phyloP scores from a whole-genome alignment of 2,329 filamentous ascomycete genomes.

The Cylindrodendrum hubeiense region DNA sequence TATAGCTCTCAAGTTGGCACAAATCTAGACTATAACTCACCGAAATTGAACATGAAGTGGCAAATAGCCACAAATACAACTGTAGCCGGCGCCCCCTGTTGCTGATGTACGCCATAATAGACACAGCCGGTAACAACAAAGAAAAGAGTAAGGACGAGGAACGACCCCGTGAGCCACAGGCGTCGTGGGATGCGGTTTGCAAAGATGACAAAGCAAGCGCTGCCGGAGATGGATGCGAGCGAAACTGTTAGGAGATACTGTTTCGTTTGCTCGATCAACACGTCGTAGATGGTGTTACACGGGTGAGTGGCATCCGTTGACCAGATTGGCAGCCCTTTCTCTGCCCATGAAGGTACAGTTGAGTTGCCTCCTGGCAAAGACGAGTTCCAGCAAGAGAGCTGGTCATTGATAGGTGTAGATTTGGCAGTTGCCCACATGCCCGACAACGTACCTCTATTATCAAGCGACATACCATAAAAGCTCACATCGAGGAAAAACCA shows the following conservation, averaged over 20 bases:
- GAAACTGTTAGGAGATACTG: slow-evolving; percentile 66
- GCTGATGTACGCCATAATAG: slow-evolving; percentile 61
- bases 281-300: slow-evolving; percentile 65
- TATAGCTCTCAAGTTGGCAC: not conserved
- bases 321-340: slow-evolving; percentile 59
- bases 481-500: slow-evolving; percentile 68
- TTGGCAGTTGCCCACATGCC: slow-evolving; percentile 54
- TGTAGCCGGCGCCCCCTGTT: slow-evolving; percentile 57
- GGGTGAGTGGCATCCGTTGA: slow-evolving; percentile 62
- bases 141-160: slow-evolving; percentile 59
- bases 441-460: slow-evolving; percentile 54
- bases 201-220: slow-evolving; percentile 61
- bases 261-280: slow-evolving; percentile 64
- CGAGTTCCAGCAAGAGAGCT: slow-evolving; percentile 62
- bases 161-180: slow-evolving; percentile 63
- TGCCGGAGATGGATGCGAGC: slow-evolving; percentile 63
- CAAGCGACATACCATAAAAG: slow-evolving; percentile 66
- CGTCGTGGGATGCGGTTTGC: slow-evolving; percentile 62
- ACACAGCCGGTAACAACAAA: slow-evolving; percentile 64
- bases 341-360: slow-evolving; percentile 56
- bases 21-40: slow-evolving; percentile 43
- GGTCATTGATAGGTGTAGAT: slow-evolving; percentile 49
- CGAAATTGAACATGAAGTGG: slow-evolving; percentile 68
- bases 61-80: slow-evolving; percentile 65
- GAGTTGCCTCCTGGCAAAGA: slow-evolving; percentile 57